Evolutionary conservation across 78 protist species (phyloP).

Genomic region (Chrysochromulina parva): DNA sequence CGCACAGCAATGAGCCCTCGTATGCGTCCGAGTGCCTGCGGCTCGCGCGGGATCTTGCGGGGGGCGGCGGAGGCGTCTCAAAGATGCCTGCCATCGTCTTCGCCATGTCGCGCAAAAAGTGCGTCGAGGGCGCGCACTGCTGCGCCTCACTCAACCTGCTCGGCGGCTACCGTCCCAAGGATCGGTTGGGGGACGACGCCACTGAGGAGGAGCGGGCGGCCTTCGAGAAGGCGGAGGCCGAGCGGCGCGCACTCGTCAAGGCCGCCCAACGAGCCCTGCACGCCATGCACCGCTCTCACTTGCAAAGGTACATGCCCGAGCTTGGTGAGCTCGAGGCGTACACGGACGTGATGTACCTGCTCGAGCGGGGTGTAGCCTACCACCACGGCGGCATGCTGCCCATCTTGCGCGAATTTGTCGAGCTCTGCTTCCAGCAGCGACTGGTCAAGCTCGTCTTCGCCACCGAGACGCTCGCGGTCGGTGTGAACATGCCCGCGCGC

Average conservation of each 20-base stretch:
- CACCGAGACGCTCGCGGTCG: slow-evolving; percentile 52
- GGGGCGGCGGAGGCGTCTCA: too few species aligned
- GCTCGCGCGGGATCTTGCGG: background rate
- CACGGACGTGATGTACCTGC: background rate
- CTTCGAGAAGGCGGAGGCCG: background rate
- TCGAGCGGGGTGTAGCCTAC: slow-evolving; percentile 18
- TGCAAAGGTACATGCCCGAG: slow-evolving; percentile 19
- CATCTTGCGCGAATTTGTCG: slow-evolving; percentile 50
- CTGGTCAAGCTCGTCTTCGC: slow-evolving; percentile 32
- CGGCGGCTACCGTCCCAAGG: background rate
- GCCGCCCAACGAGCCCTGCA: background rate
- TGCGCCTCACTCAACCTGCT: background rate
- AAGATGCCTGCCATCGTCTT: slow-evolving; percentile 30
- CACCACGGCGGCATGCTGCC: slow-evolving; percentile 59
- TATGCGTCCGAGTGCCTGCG: background rate
- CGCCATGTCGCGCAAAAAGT: slow-evolving; percentile 29
- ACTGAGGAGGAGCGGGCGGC: background rate
- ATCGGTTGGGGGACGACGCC: background rate
- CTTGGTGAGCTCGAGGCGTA: slow-evolving; percentile 21
- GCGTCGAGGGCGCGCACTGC: slow-evolving; percentile 5
- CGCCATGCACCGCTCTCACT: slow-evolving; percentile 9
- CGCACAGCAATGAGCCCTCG: too few species aligned
- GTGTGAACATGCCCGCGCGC: slow-evolving; percentile 60
- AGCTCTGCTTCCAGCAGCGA: slow-evolving; percentile 45
- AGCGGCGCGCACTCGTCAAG: background rate